Percentiles rank a stretch among this genome's conserved stretches.
phyloP scores from a whole-genome alignment of 495 filamentous ascomycete species.

The Aspergillus biplanus region DNA sequence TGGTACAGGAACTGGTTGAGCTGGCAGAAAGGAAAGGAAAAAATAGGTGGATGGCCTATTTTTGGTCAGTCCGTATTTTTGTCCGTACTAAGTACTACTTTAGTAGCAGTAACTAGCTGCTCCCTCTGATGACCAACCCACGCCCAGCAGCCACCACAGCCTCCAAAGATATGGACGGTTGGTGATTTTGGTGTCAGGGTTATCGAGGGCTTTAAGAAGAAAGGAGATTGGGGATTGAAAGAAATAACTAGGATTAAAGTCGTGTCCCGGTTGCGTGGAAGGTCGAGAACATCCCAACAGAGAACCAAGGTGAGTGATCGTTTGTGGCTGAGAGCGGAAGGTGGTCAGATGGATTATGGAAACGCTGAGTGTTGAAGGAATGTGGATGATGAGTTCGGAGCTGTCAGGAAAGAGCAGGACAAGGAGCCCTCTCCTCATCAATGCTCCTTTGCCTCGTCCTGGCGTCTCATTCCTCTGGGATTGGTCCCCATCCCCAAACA shows the following conservation, averaged over 20 bases:
- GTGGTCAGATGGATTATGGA: slow-evolving; percentile 2
- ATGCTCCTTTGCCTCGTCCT: not conserved
- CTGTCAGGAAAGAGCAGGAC: not conserved
- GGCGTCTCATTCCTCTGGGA: not conserved
- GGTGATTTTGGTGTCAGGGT: not conserved
- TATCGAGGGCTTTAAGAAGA: not conserved
- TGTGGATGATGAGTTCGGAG: slow-evolving; percentile 1
- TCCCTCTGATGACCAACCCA: not conserved
- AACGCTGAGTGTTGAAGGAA: not conserved
- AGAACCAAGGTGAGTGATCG: not conserved
- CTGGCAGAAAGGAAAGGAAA: slow-evolving; percentile 25
- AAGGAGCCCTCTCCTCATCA: not conserved
- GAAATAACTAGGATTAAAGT: not conserved
- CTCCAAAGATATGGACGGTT: slow-evolving; percentile 7
- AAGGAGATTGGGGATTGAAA: not conserved
- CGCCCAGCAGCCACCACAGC: slow-evolving; percentile 7
- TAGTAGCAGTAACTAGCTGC: not conserved
- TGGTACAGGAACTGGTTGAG: slow-evolving; percentile 21
- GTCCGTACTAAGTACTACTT: not conserved
- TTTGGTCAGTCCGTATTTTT: slow-evolving; percentile 15
- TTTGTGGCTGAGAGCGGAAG: not conserved
- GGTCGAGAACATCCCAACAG: not conserved
- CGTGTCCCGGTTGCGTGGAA: not conserved
- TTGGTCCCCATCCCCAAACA: not conserved
- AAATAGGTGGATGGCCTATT: slow-evolving; percentile 18